Percentiles rank a stretch among this genome's conserved stretches.
Evolutionary conservation across 2,329 filamentous ascomycete genomes (phyloP).

Genomic region (Paecilomyces niveus): DNA sequence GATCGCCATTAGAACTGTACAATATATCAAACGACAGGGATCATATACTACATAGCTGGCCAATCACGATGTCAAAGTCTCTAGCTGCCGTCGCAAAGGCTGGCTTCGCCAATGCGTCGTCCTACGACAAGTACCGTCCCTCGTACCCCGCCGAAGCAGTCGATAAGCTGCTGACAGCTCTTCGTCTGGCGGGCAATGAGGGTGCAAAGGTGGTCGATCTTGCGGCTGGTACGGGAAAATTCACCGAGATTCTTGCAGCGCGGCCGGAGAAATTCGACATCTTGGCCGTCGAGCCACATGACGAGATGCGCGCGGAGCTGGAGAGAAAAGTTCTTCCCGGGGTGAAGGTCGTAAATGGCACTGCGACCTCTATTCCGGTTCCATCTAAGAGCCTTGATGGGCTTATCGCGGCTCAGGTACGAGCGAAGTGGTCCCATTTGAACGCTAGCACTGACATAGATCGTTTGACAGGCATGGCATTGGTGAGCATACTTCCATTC

Average conservation of each 20-base stretch:
- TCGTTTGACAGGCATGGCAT: slow-evolving; percentile 32
- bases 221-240: slow-evolving; percentile 63
- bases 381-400: slow-evolving; percentile 56
- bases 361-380: slow-evolving; percentile 51
- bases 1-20: too few relatives aligned
- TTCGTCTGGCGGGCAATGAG: slow-evolving; percentile 44
- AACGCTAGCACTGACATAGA: neutral
- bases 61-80: neutral
- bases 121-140: slow-evolving; percentile 63
- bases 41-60: neutral
- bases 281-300: slow-evolving; percentile 58
- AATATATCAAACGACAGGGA: neutral
- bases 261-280: slow-evolving; percentile 55
- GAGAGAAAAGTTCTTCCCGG: slow-evolving; percentile 49
- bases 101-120: slow-evolving; percentile 58
- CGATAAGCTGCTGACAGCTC: slow-evolving; percentile 48
- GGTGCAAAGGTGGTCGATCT: slow-evolving; percentile 55
- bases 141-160: slow-evolving; percentile 57
- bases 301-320: slow-evolving; percentile 58
- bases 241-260: slow-evolving; percentile 56
- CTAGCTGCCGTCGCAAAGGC: slow-evolving; percentile 22
- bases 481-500: slow-evolving; percentile 41
- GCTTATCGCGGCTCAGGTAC: slow-evolving; percentile 61
- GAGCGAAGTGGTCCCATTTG: neutral
- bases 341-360: slow-evolving; percentile 52